Evolutionary conservation across 2,329 filamentous ascomycete genomes (phyloP).

Genomic region (Fusarium lyarnte): DNA sequence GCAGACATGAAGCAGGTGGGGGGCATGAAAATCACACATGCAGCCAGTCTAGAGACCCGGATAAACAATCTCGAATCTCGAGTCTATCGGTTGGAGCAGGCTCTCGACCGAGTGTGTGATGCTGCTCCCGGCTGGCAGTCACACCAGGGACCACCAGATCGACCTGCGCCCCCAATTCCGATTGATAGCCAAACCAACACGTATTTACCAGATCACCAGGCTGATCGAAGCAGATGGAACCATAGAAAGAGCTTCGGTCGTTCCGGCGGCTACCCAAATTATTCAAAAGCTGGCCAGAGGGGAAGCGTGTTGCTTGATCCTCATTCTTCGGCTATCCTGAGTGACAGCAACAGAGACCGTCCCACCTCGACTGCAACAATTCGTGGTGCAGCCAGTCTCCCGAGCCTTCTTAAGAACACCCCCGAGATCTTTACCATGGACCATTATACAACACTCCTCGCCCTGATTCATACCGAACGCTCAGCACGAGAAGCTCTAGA

Average conservation of each 20-base stretch:
- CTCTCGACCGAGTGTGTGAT: constrained; percentile 61
- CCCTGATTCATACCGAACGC: constrained; percentile 66
- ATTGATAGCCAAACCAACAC: constrained; percentile 26
- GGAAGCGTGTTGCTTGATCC: constrained; percentile 54
- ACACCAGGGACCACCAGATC: constrained; percentile 43
- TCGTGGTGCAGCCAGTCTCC: constrained; percentile 58
- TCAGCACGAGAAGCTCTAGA: constrained; percentile 65
- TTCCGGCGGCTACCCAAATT: constrained; percentile 45
- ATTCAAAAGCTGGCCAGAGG: constrained; percentile 50
- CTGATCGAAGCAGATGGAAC: not conserved
- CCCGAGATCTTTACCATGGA: constrained; percentile 52
- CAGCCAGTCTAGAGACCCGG: constrained; percentile 62
- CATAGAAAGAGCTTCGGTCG: constrained; percentile 21
- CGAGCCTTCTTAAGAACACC: constrained; percentile 50
- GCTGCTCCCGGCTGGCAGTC: constrained; percentile 53
- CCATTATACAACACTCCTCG: constrained; percentile 60
- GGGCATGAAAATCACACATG: constrained; percentile 67
- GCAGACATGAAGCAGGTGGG: constrained; percentile 57
- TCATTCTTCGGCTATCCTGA: not conserved
- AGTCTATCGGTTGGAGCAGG: constrained; percentile 62
- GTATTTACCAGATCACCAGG: not conserved
- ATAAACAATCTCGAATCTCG: constrained; percentile 62
- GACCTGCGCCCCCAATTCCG: constrained; percentile 39
- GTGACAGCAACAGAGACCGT: constrained; percentile 39
- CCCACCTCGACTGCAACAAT: constrained; percentile 59